These are phyloP conservation scores for Ogataea ramenticola DNA, from an alignment of 805 yeast species.

Conservation along the genomic window DNA sequence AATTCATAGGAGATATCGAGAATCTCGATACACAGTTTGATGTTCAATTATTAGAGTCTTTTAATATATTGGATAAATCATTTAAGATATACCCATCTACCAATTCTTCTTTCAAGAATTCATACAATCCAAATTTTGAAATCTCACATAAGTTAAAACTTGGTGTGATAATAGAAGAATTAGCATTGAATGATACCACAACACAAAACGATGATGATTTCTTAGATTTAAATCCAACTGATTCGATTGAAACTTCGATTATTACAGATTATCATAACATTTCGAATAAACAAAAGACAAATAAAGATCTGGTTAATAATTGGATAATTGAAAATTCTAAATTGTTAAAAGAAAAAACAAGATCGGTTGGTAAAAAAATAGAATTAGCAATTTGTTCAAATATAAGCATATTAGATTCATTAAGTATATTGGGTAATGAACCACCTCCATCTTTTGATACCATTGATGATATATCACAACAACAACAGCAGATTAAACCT, in stretches of 20 bases:
- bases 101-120: constrained; percentile 3
- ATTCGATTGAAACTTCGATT: neutral
- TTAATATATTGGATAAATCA: neutral
- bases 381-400: constrained; percentile 17
- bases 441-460: constrained; percentile 13
- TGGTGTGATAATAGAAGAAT: constrained; percentile 6
- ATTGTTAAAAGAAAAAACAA: constrained; percentile 9
- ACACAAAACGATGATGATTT: neutral
- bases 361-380: constrained; percentile 8
- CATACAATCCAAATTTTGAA: constrained; percentile 4
- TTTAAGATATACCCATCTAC: constrained; percentile 16
- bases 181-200: no score
- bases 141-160: constrained; percentile 16
- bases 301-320: constrained; percentile 2
- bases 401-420: constrained; percentile 12
- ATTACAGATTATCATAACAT: no score
- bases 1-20: neutral
- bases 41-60: constrained; percentile 2
- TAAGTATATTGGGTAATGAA: constrained; percentile 14
- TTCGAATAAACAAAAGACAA: neutral
- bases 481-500: neutral
- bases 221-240: neutral
- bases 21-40: constrained; percentile 3
- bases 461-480: neutral
- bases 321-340: constrained; percentile 15